phyloP scores from a whole-genome alignment of 192 early-diverging fungal genomes.

The Chytriomyces sp. region DNA sequence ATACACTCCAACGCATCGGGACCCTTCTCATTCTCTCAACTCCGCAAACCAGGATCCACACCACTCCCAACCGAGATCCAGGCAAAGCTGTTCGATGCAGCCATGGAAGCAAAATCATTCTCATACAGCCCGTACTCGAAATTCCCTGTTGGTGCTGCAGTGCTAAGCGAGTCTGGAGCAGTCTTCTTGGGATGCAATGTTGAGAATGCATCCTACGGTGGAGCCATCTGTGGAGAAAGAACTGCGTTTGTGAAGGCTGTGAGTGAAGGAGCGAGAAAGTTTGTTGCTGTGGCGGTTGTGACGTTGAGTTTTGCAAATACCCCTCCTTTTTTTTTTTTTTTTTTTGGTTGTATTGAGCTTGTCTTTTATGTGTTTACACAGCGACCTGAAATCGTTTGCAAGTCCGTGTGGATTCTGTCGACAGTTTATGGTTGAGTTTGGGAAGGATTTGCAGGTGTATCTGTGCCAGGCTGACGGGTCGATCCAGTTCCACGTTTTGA shows the following conservation, averaged over 20 bases:
- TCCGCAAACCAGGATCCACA: neutral
- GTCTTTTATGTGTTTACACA: conserved; percentile 3
- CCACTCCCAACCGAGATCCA: conserved; percentile 8
- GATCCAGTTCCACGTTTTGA: conserved; percentile 52
- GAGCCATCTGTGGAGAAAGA: conserved; percentile 88
- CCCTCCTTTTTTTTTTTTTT: neutral
- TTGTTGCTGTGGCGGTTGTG: conserved; percentile 78
- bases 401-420: conserved; percentile 73
- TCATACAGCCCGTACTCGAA: conserved; percentile 92
- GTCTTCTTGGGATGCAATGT: conserved; percentile 79
- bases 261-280: conserved; percentile 75
- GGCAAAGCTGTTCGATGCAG: conserved; percentile 16
- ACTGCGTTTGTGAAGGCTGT: conserved; percentile 90
- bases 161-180: conserved; percentile 70
- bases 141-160: conserved; percentile 89
- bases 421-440: conserved; percentile 86
- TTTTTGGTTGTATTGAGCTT: too few species aligned
- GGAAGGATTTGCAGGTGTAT: conserved; percentile 65
- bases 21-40: neutral
- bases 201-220: conserved; percentile 87
- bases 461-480: conserved; percentile 61
- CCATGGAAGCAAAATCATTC: conserved; percentile 61
- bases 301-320: conserved; percentile 56
- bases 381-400: conserved; percentile 57
- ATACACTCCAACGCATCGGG: neutral